Conservation (phyloP, 768 basidiomycete genomes). For the Termitomyces sp. region DNA sequence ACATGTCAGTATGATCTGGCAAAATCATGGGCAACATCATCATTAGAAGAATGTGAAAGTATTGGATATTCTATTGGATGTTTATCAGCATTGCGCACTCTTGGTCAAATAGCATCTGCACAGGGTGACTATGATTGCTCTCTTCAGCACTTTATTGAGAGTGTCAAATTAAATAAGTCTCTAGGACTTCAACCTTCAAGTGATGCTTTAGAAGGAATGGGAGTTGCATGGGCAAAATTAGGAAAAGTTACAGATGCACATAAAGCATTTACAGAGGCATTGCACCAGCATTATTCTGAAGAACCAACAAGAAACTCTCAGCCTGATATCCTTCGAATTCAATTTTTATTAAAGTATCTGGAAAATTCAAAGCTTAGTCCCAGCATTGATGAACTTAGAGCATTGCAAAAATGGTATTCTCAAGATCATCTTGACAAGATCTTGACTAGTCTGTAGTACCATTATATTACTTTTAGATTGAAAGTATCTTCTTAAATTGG, state of each 20-base stretch:
- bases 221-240: constrained; percentile 3
- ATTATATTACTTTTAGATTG: neutral
- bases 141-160: neutral
- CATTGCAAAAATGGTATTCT: neutral
- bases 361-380: neutral
- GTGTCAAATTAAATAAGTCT: neutral
- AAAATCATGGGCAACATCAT: neutral
- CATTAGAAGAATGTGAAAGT: neutral
- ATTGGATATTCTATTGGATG: neutral
- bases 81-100: neutral
- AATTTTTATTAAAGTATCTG: neutral
- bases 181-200: neutral
- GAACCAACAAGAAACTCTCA: neutral
- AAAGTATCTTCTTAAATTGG: neutral
- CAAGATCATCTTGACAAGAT: neutral
- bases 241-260: neutral
- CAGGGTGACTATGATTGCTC: neutral
- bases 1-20: neutral
- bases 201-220: constrained; percentile 3
- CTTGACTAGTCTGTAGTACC: neutral
- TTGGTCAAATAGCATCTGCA: neutral
- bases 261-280: neutral
- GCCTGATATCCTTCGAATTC: neutral
- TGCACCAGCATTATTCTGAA: neutral
- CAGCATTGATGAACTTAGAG: neutral